Evolutionary conservation across 441 rosid species (phyloP), one percentile per base, ranked within the genome.

Genomic region (Jatropha podagrica): DNA sequence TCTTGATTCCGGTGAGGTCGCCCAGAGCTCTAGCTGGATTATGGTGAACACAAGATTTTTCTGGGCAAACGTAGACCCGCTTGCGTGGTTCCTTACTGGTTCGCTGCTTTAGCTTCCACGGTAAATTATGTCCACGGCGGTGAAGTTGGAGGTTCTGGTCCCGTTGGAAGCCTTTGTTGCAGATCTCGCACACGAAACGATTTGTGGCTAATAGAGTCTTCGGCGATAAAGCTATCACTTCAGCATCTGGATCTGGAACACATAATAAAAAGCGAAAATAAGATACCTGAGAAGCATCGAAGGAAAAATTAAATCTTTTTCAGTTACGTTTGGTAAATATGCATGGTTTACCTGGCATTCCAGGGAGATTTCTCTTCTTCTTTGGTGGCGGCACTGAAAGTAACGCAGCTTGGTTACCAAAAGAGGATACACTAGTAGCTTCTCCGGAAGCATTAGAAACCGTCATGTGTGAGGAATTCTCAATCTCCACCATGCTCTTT

Each of bases 141-240:
- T 91, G 95, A 65, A 91, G 95, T 84, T 91, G 93, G 51, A 89
- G 85, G 81, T 91, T 89, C 81, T 91, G 95, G 77, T 91, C 95
- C 9, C 93, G 85, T 79, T 89, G 95, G 73, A 91, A 89, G 12
- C 95, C 93, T 78, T 91, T 89, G 83, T 74, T 86, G 73, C 95
- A 91, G 87, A 91, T 88, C 90, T 91, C 93, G 78, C 95, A 91
- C 51, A 91, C 85, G 76, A 91, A 91, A 11, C 93, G 78, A 77
- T 89, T 88, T 15, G 89, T 89, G 7, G 95, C 91, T 32, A 91
- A 12, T 62, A 91, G 77, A 5, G 93, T 59, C 79, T 77, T 85
- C 8, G 95, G 93, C 61, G 93, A 91, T 71, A 91, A 80, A 60
- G 92, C 88, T 68, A 91, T 77, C 40, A 91, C 89, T 73, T 88